Base-by-base conservation (phyloP, 2,329 filamentous ascomycete genomes). In the Microcera coccophila region DNA sequence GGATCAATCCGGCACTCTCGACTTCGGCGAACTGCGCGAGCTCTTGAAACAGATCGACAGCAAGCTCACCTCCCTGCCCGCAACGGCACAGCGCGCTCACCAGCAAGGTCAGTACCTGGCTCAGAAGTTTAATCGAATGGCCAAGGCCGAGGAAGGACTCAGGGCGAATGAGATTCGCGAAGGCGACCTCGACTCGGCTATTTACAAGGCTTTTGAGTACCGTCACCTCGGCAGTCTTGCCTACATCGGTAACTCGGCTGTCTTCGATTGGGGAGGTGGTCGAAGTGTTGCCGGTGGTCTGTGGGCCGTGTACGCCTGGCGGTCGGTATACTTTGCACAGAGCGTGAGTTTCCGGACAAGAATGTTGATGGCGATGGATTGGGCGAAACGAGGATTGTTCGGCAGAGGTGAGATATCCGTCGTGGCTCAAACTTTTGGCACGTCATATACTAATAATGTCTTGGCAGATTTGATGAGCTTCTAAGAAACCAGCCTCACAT, bases 291-390 rank as follows among this genome's bases (percentile, higher is more conserved):
- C 81, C 2, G 93, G 93, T 38, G 93, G 93, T 0, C 67, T 98
- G 35, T 78, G 94, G 76, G 93, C 90, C 0, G 91, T 97, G 37
- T 98, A 98, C 65, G 80, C 95, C 24, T 98, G 93, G 93, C 76
- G 93, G 49, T 90, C 88, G 52, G 85, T 96, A 12, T 98, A 98
- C 69, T 98, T 98, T 71, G 90, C 93, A 11, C 89, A 98, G 74
- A 95, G 89, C 61, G 93, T 98, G 36, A 96, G 90, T 66, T 77
- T 97, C 46, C 75, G 93, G 54, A 98, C 93, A 19, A 80, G 91
- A 49, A 79, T 89, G 52, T 68, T 98, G 60, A 74, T 98, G 67
- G 90, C 90, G 15, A 96, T 98, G 93, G 93, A 98, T 65, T 98
- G 93, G 93, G 84, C 82, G n/a, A 98, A 97, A 79, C 78, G 94